phyloP scores from a whole-genome alignment of 2,329 filamentous ascomycete genomes.

The Trichoderma breve region DNA sequence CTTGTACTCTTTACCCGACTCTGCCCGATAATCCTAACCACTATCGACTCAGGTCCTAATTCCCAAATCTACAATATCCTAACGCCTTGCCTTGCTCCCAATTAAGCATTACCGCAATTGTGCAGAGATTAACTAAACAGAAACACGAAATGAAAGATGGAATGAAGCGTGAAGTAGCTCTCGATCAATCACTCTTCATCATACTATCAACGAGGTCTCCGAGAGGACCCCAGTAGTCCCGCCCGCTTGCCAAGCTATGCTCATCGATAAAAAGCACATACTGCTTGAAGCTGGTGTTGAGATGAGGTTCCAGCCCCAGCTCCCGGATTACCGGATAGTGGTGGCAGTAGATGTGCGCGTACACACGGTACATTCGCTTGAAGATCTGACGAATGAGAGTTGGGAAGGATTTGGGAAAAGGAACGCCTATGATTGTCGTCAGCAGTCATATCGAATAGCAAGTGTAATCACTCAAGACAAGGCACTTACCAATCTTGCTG shows the following conservation, averaged over 20 bases:
- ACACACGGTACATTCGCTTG: conserved; percentile 98
- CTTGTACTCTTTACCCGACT: conserved; percentile 6
- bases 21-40: conserved; percentile 14
- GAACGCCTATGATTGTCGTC: conserved; percentile 61
- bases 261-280: conserved; percentile 99
- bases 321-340: conserved; percentile 97
- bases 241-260: conserved; percentile 85
- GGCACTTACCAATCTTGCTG: conserved; percentile 72
- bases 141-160: background rate
- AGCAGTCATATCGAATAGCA: background rate
- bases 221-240: conserved; percentile 95
- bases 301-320: conserved; percentile 89
- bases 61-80: conserved; percentile 18
- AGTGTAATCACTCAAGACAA: background rate
- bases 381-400: conserved; percentile 90
- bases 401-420: conserved; percentile 91
- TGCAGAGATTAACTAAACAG: background rate
- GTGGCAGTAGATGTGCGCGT: conserved; percentile 99
- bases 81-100: conserved; percentile 26
- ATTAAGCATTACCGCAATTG: conserved; percentile 16
- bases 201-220: conserved; percentile 97
- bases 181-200: conserved; percentile 77
- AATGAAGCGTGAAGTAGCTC: background rate
- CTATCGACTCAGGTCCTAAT: background rate
- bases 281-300: conserved; percentile 99